These are phyloP conservation scores for Thymus quinquecostatus DNA, from an alignment of 257 asterid genomes.

Conservation along the genomic window DNA sequence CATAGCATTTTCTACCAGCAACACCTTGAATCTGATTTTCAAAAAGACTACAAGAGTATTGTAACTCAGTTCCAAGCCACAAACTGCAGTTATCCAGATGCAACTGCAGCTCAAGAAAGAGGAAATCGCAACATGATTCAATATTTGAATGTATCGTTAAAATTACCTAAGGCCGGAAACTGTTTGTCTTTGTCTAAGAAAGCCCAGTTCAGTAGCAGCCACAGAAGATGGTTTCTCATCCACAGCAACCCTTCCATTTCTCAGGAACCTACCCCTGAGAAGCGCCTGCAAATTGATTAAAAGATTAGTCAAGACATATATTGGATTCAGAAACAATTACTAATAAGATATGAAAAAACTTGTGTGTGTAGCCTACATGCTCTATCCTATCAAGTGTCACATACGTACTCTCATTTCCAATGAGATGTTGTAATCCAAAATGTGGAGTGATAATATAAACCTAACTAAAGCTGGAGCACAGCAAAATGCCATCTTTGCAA, in stretches of 20 bases:
- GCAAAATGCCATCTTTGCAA: neutral
- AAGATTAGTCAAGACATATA: constrained; percentile 18
- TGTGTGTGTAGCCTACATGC: neutral
- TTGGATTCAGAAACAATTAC: constrained; percentile 5
- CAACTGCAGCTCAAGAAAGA: neutral
- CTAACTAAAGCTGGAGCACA: neutral
- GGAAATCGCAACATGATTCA: no score
- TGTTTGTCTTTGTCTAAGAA: constrained; percentile 71
- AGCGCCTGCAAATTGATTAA: constrained; percentile 57
- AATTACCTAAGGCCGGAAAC: constrained; percentile 86
- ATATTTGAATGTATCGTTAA: no score
- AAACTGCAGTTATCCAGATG: neutral
- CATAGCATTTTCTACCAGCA: neutral
- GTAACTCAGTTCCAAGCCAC: constrained; percentile 2
- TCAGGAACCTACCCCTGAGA: constrained; percentile 78
- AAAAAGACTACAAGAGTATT: neutral
- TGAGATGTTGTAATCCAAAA: neutral
- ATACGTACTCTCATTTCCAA: neutral
- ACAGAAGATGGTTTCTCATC: constrained; percentile 59
- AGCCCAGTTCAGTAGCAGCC: constrained; percentile 74
- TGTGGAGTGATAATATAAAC: neutral
- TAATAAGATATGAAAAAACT: constrained; percentile 4
- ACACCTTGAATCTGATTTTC: neutral
- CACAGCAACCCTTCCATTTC: constrained; percentile 48
- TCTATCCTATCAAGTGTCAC: constrained; percentile 1